Base-by-base conservation (phyloP, 116 monocot genomes). In the Cymodocea nodosa region DNA sequence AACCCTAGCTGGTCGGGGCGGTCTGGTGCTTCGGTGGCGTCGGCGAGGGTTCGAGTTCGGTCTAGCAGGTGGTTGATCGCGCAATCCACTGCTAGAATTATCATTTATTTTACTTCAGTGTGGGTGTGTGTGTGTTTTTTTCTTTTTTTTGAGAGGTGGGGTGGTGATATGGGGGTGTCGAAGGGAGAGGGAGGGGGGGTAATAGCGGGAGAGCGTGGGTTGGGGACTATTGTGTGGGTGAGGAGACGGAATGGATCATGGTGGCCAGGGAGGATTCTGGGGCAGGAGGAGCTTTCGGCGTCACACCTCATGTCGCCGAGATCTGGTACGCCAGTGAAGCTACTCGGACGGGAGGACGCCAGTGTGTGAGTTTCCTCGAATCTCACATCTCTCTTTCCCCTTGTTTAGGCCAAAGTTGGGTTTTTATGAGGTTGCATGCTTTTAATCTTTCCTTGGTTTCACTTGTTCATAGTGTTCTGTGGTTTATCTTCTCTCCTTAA, bases 211-310 rank as follows among this genome's bases (percentile, higher is more conserved):
- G 93, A 86, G 30, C 73, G 79, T 55, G 25, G 74, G n/a, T 84
- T 84, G 66, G 93, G 93, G 71, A 89, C 89, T 25, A 94, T 94
- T 66, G 89, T 94, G 17, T 94, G 93, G 93, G 93, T 93, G 69
- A 74, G 93, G 66, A 68, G 93, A 67, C 79, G 93, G 81, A 94
- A 94, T 68, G 83, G 83, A 0, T 83, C 83, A 7, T 83, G 83
- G 83, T 83, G 83, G 83, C 79, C 83, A 23, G 83, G 83, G 70
- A 61, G 83, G 73, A 83, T 83, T 55, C 73, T 83, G 4, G 92
- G 92, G 20, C 71, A 79, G 35, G 81, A 87, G n/a, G 92, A 92
- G 76, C 78, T 92, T 10, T 74, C 92, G 70, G 80, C 82, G 35
- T 92, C 92, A 15, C 92, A 87, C 57, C 78, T 92, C 70, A 82